A percentile compares a stretch with the other conserved stretches of the same genome.
phyloP scores from a whole-genome alignment of 2,329 filamentous ascomycete species.

The Aspergillus ibericus region DNA sequence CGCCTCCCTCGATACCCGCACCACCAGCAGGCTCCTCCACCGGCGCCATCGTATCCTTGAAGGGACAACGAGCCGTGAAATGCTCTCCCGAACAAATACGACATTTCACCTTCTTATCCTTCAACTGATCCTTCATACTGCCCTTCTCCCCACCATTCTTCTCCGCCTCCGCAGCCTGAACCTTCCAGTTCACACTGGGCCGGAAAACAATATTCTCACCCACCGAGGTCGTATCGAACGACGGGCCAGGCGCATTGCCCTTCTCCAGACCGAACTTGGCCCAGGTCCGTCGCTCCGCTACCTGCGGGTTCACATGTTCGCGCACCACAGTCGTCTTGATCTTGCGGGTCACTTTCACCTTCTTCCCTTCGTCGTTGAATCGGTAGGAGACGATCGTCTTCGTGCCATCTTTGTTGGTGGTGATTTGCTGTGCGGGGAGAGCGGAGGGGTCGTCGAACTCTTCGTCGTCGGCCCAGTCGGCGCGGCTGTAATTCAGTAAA shows the following conservation, averaged over 20 bases:
- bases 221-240: slow-evolving; percentile 84
- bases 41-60: slow-evolving; percentile 98
- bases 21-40: slow-evolving; percentile 45
- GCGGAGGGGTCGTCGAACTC: slow-evolving; percentile 81
- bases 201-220: slow-evolving; percentile 99
- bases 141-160: slow-evolving; percentile 57
- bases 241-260: slow-evolving; percentile 79
- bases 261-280: slow-evolving; percentile 87
- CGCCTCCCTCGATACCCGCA: slow-evolving; percentile 22
- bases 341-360: slow-evolving; percentile 94
- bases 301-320: slow-evolving; percentile 92
- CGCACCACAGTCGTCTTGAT: slow-evolving; percentile 90
- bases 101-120: slow-evolving; percentile 99
- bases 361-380: slow-evolving; percentile 89
- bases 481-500: slow-evolving; percentile 47
- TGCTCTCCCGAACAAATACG: slow-evolving; percentile 98
- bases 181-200: slow-evolving; percentile 91
- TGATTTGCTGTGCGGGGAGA: slow-evolving; percentile 83
- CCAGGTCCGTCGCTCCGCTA: slow-evolving; percentile 93
- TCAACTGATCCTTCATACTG: slow-evolving; percentile 68
- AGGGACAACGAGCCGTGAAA: slow-evolving; percentile 98
- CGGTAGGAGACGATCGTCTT: slow-evolving; percentile 91
- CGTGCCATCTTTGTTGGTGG: slow-evolving; percentile 96
- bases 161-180: slow-evolving; percentile 72
- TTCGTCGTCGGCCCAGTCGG: slow-evolving; percentile 93